phyloP scores from a whole-genome alignment of 2,329 filamentous ascomycete species.

The Stachybotrys chlorohalonatus region DNA sequence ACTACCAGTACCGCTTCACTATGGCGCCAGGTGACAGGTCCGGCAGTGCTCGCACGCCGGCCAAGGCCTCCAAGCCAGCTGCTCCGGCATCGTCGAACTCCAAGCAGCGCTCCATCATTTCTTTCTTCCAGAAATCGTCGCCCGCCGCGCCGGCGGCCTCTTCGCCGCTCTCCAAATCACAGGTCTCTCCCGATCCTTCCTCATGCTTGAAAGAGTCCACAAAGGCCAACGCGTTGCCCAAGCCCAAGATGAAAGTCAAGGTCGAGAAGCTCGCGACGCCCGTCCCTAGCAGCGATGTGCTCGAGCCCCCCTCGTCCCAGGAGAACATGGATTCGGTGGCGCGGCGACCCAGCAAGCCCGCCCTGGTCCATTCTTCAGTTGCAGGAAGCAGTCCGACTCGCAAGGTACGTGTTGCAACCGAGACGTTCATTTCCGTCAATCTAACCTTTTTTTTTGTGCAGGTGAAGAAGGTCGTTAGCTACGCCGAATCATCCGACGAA shows the following conservation, averaged over 20 bases:
- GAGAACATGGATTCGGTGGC: conserved; percentile 46
- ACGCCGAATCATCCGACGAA: conserved; percentile 77
- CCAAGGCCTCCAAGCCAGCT: conserved; percentile 19
- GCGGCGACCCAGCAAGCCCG: not conserved
- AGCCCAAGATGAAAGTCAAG: conserved; percentile 37
- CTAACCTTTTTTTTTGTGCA: conserved; percentile 11
- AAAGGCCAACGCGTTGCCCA: conserved; percentile 29
- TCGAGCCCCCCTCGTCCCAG: conserved; percentile 59
- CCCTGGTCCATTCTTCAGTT: conserved; percentile 25
- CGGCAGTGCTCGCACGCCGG: conserved; percentile 22
- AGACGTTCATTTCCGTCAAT: not conserved
- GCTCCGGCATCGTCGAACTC: conserved; percentile 18
- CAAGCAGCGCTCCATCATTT: conserved; percentile 34
- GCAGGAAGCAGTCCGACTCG: conserved; percentile 65
- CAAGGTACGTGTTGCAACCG: conserved; percentile 45
- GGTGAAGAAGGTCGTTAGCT: conserved; percentile 57
- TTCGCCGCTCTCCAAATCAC: conserved; percentile 18
- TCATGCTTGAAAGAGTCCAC: conserved; percentile 31
- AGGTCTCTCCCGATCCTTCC: conserved; percentile 19
- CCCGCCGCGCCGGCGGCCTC: conserved; percentile 21
- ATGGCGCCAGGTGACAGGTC: conserved; percentile 22
- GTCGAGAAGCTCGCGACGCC: conserved; percentile 48
- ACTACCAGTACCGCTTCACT: conserved; percentile 2
- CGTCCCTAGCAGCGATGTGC: conserved; percentile 69
- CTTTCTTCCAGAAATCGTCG: conserved; percentile 35